These are phyloP conservation scores for Nannizzia gypsea DNA, from an alignment of 2,329 filamentous ascomycete genomes.

Conservation along the genomic window DNA sequence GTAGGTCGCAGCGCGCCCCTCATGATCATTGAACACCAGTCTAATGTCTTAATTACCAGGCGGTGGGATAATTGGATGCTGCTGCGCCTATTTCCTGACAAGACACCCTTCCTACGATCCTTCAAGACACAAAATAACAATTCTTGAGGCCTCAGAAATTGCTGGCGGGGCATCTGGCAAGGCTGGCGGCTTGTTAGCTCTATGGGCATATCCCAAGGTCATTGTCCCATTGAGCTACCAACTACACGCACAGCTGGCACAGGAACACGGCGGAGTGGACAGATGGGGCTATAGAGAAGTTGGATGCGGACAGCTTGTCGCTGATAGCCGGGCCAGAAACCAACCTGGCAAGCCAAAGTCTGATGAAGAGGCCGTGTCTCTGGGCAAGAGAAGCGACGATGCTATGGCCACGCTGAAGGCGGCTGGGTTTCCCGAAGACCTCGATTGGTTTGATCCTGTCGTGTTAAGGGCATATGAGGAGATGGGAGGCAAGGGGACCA, in stretches of 20 bases:
- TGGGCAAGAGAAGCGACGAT: conserved; percentile 29
- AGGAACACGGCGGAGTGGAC: conserved; percentile 63
- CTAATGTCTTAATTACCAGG: conserved; percentile 39
- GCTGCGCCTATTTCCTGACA: conserved; percentile 82
- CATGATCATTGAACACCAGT: neutral
- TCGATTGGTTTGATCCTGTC: conserved; percentile 71
- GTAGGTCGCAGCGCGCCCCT: conserved; percentile 20
- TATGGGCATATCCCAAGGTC: conserved; percentile 80
- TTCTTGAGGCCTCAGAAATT: conserved; percentile 75
- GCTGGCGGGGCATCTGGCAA: conserved; percentile 92
- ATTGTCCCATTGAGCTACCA: conserved; percentile 78
- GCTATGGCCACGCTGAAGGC: conserved; percentile 42
- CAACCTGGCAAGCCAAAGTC: conserved; percentile 22
- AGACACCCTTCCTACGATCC: conserved; percentile 72
- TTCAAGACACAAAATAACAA: conserved; percentile 61
- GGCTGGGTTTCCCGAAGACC: conserved; percentile 57
- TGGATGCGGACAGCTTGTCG: conserved; percentile 57
- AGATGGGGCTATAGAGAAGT: conserved; percentile 80
- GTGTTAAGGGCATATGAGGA: conserved; percentile 59
- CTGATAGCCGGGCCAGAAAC: conserved; percentile 32
- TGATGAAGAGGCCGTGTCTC: conserved; percentile 15
- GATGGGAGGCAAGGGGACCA: conserved; percentile 72
- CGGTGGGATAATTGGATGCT: conserved; percentile 85
- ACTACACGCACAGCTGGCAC: conserved; percentile 72
- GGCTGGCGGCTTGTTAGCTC: conserved; percentile 75